Percentiles rank a stretch among this genome's conserved stretches.
These are phyloP conservation scores for Nicotiana tomentosiformis DNA, from an alignment of 257 asterid genomes.

Conservation along the genomic window DNA sequence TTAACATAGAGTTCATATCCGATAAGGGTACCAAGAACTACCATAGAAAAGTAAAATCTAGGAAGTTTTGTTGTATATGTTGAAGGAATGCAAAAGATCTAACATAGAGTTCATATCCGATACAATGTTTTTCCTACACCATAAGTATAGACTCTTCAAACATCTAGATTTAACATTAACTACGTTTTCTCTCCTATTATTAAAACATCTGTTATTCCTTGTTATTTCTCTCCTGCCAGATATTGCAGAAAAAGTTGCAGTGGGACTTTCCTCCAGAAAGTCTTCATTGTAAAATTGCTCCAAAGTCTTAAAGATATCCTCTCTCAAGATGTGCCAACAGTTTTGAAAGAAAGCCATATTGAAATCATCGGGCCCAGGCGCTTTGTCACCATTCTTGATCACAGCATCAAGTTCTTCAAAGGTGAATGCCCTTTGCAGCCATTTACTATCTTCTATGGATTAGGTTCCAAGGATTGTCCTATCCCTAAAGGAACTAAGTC, in stretches of 20 bases:
- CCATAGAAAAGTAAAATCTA: neutral
- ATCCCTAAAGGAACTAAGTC: constrained; percentile 30
- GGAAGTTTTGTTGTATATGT: neutral
- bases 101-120: neutral
- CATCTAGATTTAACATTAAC: neutral
- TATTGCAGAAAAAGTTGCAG: neutral
- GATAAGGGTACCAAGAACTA: neutral
- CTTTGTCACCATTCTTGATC: too few relatives aligned
- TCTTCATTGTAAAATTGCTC: neutral
- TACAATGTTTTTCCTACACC: neutral
- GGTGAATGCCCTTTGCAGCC: too few relatives aligned
- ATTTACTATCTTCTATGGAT: too few relatives aligned
- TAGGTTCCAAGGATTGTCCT: neutral
- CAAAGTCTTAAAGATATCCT: neutral
- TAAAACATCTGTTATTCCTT: neutral
- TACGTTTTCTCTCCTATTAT: neutral
- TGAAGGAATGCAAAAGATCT: neutral
- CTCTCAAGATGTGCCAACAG: neutral
- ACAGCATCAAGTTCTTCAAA: too few relatives aligned
- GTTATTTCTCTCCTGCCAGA: neutral
- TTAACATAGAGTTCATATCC: too few relatives aligned
- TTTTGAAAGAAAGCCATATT: neutral
- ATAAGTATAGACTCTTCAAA: neutral
- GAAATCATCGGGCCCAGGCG: too few relatives aligned
- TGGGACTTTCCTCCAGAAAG: neutral